phyloP scores from a whole-genome alignment of 1,284 basidiomycete genomes.

The Rhodotorula mucilaginosa region DNA sequence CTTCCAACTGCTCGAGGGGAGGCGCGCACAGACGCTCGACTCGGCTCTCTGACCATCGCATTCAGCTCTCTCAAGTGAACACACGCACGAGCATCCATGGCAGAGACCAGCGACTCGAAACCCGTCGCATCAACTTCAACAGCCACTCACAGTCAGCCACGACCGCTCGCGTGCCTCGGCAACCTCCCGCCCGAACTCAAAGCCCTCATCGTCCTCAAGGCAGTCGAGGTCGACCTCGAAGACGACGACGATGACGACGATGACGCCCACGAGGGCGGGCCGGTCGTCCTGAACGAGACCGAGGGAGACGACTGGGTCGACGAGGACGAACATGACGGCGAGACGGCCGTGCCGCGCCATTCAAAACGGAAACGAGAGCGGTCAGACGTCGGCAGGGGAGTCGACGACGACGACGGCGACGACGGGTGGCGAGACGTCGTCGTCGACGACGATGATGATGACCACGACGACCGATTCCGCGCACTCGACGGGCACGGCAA shows the following conservation, averaged over 20 bases:
- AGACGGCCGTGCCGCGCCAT: no score
- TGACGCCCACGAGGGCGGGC: slow-evolving; percentile 2
- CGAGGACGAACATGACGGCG: not conserved
- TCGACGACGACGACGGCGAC: not conserved
- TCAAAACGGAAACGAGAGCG: not conserved
- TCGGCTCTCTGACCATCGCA: no score
- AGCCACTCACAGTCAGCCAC: not conserved
- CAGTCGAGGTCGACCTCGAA: slow-evolving; percentile 1
- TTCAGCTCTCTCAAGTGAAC: no score
- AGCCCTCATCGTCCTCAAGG: slow-evolving; percentile 30
- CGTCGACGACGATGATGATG: not conserved
- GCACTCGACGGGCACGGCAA: slow-evolving; percentile 1
- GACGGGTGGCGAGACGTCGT: slow-evolving; percentile 9
- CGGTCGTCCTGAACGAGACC: not conserved
- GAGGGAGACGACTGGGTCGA: not conserved
- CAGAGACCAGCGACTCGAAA: no score
- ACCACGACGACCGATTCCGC: not conserved
- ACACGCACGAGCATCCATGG: no score
- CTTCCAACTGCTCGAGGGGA: no score
- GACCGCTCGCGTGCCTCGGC: slow-evolving; percentile 17
- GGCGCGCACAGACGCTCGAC: no score
- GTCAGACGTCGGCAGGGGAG: not conserved
- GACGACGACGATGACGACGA: slow-evolving; percentile 2
- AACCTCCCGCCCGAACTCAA: slow-evolving; percentile 36
- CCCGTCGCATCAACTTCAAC: not conserved